Evolutionary conservation across 2,329 filamentous ascomycete species (phyloP).

Genomic region (Aspergillus clavatus): DNA sequence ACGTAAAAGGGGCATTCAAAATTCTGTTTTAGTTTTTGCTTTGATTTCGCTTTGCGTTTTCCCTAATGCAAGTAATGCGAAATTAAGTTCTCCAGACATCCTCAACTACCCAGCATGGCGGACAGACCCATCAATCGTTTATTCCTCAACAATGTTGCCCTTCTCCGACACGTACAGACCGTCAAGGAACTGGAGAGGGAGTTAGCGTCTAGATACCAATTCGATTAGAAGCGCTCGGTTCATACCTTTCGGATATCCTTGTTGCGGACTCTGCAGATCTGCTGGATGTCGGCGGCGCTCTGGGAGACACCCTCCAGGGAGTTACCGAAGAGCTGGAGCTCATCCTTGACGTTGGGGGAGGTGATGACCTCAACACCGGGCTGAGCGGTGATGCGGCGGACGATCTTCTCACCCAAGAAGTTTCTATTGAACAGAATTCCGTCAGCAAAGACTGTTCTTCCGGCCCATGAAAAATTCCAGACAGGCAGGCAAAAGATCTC

Average conservation of each 20-base stretch:
- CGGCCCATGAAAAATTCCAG: neutral
- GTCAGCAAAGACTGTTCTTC: slow-evolving; percentile 18
- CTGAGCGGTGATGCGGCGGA: slow-evolving; percentile 85
- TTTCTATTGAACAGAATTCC: slow-evolving; percentile 56
- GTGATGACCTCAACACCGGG: slow-evolving; percentile 83
- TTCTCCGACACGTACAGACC: slow-evolving; percentile 99
- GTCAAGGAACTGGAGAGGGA: slow-evolving; percentile 77
- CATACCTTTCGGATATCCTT: slow-evolving; percentile 99
- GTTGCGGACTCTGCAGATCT: slow-evolving; percentile 99
- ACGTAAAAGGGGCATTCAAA: slow-evolving; percentile 21
- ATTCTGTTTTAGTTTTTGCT: slow-evolving; percentile 31
- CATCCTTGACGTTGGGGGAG: slow-evolving; percentile 93
- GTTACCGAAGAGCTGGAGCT: slow-evolving; percentile 90
- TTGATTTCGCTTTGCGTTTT: slow-evolving; percentile 30
- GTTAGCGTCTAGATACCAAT: slow-evolving; percentile 5
- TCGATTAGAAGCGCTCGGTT: slow-evolving; percentile 5
- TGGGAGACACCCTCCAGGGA: slow-evolving; percentile 96
- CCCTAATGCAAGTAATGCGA: slow-evolving; percentile 39
- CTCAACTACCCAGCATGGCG: slow-evolving; percentile 29
- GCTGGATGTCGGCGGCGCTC: slow-evolving; percentile 97
- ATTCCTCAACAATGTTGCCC: slow-evolving; percentile 77
- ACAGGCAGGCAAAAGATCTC: neutral
- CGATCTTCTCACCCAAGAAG: slow-evolving; percentile 99
- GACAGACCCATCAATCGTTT: slow-evolving; percentile 32
- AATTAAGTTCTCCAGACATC: slow-evolving; percentile 36